Percentiles rank a stretch among this genome's conserved stretches.
Conservation (phyloP, 768 basidiomycete species). For the Cytidiella melzeri region DNA sequence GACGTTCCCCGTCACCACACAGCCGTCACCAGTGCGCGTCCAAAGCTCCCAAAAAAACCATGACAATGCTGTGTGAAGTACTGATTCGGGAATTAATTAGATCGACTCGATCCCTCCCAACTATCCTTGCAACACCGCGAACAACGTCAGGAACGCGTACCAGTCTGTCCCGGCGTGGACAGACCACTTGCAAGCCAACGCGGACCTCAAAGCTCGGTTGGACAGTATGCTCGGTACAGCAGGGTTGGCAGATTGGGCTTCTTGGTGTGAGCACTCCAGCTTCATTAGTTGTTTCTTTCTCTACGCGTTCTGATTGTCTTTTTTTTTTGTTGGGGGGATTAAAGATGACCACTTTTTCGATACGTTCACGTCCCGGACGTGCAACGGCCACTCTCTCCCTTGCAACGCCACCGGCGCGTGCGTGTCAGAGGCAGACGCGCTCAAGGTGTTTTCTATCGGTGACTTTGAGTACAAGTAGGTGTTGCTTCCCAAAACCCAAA, state of each 20-base stretch:
- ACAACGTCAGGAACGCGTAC: conserved; percentile 32
- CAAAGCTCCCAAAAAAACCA: not conserved
- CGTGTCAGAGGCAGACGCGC: conserved; percentile 34
- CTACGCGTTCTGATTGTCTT: not conserved
- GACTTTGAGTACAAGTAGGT: conserved; percentile 37
- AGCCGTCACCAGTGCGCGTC: conserved; percentile 34
- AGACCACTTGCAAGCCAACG: conserved; percentile 34
- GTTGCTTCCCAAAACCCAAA: too few relatives aligned
- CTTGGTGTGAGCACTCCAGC: conserved; percentile 35
- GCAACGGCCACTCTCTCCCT: conserved; percentile 37
- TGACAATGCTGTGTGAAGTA: not conserved
- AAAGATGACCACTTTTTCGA: conserved; percentile 48
- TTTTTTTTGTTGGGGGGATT: too few relatives aligned
- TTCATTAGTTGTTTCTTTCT: not conserved
- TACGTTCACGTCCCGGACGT: conserved; percentile 43
- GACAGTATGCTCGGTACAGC: conserved; percentile 35
- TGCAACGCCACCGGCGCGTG: conserved; percentile 38
- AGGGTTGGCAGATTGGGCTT: conserved; percentile 35
- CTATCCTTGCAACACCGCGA: conserved; percentile 38
- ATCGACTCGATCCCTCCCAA: conserved; percentile 43
- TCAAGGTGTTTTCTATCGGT: conserved; percentile 30
- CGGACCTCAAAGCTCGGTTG: conserved; percentile 31
- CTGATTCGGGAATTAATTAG: conserved; percentile 18
- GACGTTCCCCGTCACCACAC: conserved; percentile 34
- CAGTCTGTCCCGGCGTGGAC: conserved; percentile 43